Conservation (phyloP, 83 land plant species). For the Picea abies region DNA sequence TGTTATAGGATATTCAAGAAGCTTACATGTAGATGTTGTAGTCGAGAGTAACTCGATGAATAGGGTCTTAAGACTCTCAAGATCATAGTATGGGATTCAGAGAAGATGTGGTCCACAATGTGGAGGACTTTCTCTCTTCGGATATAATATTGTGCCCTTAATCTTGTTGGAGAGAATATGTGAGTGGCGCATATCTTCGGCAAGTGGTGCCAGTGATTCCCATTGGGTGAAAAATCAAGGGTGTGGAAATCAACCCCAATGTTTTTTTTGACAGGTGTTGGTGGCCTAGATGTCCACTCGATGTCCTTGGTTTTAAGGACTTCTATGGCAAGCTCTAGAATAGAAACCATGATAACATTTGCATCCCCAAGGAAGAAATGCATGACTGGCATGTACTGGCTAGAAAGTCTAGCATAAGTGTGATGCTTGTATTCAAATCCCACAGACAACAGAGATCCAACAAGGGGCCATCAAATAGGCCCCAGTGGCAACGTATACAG, state of each 20-base stretch:
- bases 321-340: neutral
- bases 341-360: conserved; percentile 2
- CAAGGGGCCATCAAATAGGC: too few relatives aligned
- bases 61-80: too few relatives aligned
- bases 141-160: conserved; percentile 16
- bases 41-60: too few relatives aligned
- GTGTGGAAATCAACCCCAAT: conserved; percentile 34
- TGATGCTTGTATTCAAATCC: neutral
- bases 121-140: conserved; percentile 15
- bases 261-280: conserved; percentile 17
- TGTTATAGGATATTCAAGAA: too few relatives aligned
- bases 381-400: neutral
- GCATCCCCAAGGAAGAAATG: conserved; percentile 4
- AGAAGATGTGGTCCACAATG: too few relatives aligned
- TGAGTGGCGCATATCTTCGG: conserved; percentile 33
- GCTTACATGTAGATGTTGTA: too few relatives aligned
- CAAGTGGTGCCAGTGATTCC: conserved; percentile 42
- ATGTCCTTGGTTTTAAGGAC: neutral
- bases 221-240: conserved; percentile 43
- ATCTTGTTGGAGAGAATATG: conserved; percentile 36
- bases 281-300: conserved; percentile 24
- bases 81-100: too few relatives aligned
- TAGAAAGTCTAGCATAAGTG: neutral
- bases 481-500: too few relatives aligned
- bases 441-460: neutral